Evolutionary conservation across 2,329 filamentous ascomycete species (phyloP).

Genomic region (Cercospora sp.): DNA sequence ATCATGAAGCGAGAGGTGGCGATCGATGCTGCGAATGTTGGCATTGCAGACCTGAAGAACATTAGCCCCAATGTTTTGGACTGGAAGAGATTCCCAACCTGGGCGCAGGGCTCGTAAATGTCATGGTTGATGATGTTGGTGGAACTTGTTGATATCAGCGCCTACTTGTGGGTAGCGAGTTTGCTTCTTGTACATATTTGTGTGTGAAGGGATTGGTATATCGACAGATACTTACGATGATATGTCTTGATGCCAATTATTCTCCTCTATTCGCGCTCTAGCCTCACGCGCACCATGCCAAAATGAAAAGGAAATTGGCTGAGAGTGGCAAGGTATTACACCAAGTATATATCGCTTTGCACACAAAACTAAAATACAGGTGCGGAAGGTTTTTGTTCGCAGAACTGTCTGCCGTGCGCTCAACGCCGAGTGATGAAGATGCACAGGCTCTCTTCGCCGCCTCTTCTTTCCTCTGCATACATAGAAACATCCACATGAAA

Average conservation of each 20-base stretch:
- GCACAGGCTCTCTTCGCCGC: conserved; percentile 13
- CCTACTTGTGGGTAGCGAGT: neutral
- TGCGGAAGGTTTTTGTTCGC: conserved; percentile 5
- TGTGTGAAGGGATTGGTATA: neutral
- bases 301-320: neutral
- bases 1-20: conserved; percentile 54
- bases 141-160: neutral
- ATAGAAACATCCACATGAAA: conserved; percentile 20
- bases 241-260: neutral
- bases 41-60: conserved; percentile 24
- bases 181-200: neutral
- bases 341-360: conserved; percentile 11
- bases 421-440: conserved; percentile 18
- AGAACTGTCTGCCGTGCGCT: conserved; percentile 22
- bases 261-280: neutral
- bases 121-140: neutral
- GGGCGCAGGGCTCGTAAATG: conserved; percentile 6
- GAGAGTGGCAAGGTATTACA: conserved; percentile 15
- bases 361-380: conserved; percentile 19
- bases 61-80: conserved; percentile 15
- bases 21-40: conserved; percentile 27
- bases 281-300: neutral
- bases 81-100: conserved; percentile 5
- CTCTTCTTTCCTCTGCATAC: conserved; percentile 5
- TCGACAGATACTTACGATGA: neutral